These are phyloP conservation scores for Candida silvicultrix DNA, from an alignment of 805 yeast species.

Conservation along the genomic window DNA sequence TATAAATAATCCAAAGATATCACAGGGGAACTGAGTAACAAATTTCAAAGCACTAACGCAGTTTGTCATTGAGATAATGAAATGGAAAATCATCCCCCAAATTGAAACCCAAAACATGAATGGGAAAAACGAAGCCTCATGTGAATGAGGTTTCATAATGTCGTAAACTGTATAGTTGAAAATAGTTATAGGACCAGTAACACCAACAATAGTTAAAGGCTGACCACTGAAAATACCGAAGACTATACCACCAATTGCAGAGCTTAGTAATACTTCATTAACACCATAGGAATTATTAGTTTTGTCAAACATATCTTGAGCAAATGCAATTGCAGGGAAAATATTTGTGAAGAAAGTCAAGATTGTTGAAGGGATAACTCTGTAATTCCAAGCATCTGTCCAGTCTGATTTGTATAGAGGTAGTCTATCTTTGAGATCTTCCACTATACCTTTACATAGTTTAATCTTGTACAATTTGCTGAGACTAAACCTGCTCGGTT, in stretches of 20 bases:
- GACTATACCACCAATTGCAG: slow-evolving; percentile 84
- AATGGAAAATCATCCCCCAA: slow-evolving; percentile 85
- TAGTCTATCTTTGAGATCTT: slow-evolving; percentile 29
- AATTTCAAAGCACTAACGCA: slow-evolving; percentile 58
- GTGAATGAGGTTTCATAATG: slow-evolving; percentile 42
- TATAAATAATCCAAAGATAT: slow-evolving; percentile 88
- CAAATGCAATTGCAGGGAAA: slow-evolving; percentile 91
- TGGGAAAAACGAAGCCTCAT: slow-evolving; percentile 47
- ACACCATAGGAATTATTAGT: slow-evolving; percentile 86
- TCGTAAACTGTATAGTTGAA: slow-evolving; percentile 88
- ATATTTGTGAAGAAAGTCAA: slow-evolving; percentile 86
- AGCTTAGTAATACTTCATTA: slow-evolving; percentile 77
- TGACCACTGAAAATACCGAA: slow-evolving; percentile 87
- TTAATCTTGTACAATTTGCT: slow-evolving; percentile 1
- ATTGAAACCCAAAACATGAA: slow-evolving; percentile 95
- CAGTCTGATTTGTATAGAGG: slow-evolving; percentile 78
- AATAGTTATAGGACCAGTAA: slow-evolving; percentile 91
- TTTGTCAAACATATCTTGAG: slow-evolving; percentile 94
- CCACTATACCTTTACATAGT: slow-evolving; percentile 27
- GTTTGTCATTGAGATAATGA: slow-evolving; percentile 64
- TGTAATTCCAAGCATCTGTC: slow-evolving; percentile 74
- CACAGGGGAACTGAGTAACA: slow-evolving; percentile 81
- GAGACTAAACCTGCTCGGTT: no score
- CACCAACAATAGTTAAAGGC: slow-evolving; percentile 93
- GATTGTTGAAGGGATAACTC: slow-evolving; percentile 80